These are phyloP conservation scores for Massospora cicadina DNA, from an alignment of 371 early-diverging fungal species.

Conservation along the genomic window DNA sequence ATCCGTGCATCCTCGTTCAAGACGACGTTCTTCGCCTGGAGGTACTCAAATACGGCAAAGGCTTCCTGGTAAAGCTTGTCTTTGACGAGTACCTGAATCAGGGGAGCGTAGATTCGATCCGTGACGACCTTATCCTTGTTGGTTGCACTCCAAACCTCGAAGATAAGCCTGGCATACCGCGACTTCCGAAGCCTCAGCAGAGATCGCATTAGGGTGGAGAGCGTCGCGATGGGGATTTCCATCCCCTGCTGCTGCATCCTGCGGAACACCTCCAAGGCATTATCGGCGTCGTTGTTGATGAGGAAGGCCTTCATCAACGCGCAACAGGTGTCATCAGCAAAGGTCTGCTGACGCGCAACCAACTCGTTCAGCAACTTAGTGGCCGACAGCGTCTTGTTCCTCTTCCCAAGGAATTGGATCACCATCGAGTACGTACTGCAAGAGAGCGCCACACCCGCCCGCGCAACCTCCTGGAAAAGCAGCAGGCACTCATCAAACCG, in stretches of 20 bases:
- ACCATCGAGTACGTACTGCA: neutral
- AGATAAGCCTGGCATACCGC: neutral
- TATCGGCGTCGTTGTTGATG: neutral
- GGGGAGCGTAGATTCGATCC: neutral
- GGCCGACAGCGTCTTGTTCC: neutral
- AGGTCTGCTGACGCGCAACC: neutral
- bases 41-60: neutral
- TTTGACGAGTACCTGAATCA: neutral
- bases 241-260: neutral
- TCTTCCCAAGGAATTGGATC: neutral
- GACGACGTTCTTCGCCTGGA: neutral
- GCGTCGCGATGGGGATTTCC: neutral
- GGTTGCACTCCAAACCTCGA: neutral
- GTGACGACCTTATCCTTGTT: neutral
- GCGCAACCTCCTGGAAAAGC: neutral
- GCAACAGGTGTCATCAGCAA: neutral
- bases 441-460: neutral
- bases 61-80: neutral
- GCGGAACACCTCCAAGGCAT: neutral
- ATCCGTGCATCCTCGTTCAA: neutral
- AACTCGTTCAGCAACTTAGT: neutral
- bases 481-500: slow-evolving; percentile 8
- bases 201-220: neutral
- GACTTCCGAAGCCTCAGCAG: neutral
- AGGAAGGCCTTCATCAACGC: neutral